A percentile compares a stretch with the other conserved stretches of the same genome.
phyloP scores from a whole-genome alignment of 2,329 filamentous ascomycete genomes.

The Exophiala mesophila region DNA sequence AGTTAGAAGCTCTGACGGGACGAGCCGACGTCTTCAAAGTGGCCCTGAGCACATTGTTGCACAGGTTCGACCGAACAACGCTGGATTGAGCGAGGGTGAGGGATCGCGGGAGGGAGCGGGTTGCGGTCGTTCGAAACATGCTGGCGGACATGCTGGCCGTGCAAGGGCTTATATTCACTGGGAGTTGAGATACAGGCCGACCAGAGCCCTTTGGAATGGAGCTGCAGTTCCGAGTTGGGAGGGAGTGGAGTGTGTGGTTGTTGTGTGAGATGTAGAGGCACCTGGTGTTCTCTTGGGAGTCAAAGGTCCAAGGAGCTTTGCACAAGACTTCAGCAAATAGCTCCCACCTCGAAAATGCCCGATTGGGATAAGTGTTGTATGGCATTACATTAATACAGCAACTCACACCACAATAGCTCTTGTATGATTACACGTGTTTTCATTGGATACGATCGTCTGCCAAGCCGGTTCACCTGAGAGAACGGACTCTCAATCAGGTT shows the following conservation, averaged over 20 bases:
- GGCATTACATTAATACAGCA: not conserved
- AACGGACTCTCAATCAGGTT: no score
- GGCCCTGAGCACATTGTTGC: constrained; percentile 41
- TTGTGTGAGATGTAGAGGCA: no score
- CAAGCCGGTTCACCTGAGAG: no score
- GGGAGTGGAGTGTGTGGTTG: constrained; percentile 25
- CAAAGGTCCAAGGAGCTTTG: constrained; percentile 10
- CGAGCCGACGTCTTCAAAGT: constrained; percentile 38
- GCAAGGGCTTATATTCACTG: constrained; percentile 29
- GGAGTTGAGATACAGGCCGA: constrained; percentile 10
- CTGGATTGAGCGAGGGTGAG: constrained; percentile 31
- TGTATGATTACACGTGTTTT: constrained; percentile 1
- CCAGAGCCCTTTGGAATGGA: constrained; percentile 21
- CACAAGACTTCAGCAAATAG: no score
- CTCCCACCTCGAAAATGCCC: not conserved
- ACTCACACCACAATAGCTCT: constrained; percentile 6
- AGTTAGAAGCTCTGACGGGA: constrained; percentile 33
- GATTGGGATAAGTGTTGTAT: constrained; percentile 1
- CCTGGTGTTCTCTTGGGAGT: no score
- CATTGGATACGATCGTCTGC: not conserved
- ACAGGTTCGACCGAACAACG: constrained; percentile 22
- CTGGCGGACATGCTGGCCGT: constrained; percentile 28
- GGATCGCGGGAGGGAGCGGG: constrained; percentile 43
- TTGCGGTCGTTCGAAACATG: constrained; percentile 44
- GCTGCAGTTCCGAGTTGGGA: constrained; percentile 15